A percentile compares a stretch with the other conserved stretches of the same genome.
These are phyloP conservation scores for Lentinula boryana DNA, from an alignment of 768 basidiomycete genomes.

Conservation along the genomic window DNA sequence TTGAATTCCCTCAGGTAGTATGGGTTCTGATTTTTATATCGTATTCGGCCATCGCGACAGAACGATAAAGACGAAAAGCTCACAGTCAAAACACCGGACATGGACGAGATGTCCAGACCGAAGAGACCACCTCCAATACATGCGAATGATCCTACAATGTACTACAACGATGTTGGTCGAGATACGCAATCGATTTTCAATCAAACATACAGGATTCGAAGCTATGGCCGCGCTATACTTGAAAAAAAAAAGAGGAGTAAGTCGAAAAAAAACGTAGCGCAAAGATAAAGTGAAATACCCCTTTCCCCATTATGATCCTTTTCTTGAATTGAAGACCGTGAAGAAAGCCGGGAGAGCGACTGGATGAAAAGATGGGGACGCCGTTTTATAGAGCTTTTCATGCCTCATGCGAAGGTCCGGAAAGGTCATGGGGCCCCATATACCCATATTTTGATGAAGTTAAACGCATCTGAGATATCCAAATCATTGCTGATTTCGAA, in stretches of 20 bases:
- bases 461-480: background rate
- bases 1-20: conserved; percentile 30
- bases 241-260: background rate
- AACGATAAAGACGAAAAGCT: conserved; percentile 5
- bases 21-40: conserved; percentile 23
- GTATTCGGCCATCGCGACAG: background rate
- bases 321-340: background rate
- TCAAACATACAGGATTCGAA: conserved; percentile 43
- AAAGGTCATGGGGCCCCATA: conserved; percentile 6
- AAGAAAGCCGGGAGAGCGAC: background rate
- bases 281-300: background rate
- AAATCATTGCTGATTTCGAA: background rate
- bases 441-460: background rate
- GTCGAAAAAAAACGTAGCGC: background rate
- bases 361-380: background rate
- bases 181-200: background rate
- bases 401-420: conserved; percentile 2
- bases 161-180: conserved; percentile 29
- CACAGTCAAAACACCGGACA: conserved; percentile 69
- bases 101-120: conserved; percentile 78
- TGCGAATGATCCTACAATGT: conserved; percentile 74
- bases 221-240: conserved; percentile 55
- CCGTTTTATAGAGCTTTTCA: background rate
- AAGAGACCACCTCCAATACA: conserved; percentile 79
- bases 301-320: conserved; percentile 1